phyloP scores from a whole-genome alignment of 805 yeast species.

The Kodamaea sagamina region DNA sequence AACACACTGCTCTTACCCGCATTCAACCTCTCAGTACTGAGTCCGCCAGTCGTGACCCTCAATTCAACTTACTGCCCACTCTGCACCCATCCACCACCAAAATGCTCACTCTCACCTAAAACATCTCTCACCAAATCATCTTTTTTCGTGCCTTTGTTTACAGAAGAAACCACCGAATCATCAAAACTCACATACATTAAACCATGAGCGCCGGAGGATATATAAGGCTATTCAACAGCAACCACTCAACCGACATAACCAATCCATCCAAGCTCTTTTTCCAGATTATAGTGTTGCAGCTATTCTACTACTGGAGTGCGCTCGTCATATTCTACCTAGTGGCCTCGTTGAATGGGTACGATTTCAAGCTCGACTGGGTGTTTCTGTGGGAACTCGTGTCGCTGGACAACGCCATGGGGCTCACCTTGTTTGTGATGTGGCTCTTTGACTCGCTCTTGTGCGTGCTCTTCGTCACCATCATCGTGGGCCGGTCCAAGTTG shows the following conservation, averaged over 20 bases:
- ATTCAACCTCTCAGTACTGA: too few species aligned
- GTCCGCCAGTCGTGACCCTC: too few species aligned
- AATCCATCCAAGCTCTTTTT: slow-evolving; percentile 43
- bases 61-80: too few species aligned
- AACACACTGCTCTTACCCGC: too few species aligned
- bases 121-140: neutral
- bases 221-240: slow-evolving; percentile 25
- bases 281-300: slow-evolving; percentile 78
- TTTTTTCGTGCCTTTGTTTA: neutral
- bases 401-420: slow-evolving; percentile 76
- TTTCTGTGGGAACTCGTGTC: slow-evolving; percentile 80
- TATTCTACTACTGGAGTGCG: slow-evolving; percentile 77
- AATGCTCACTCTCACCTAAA: neutral
- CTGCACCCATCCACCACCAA: too few species aligned
- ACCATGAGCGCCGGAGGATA: slow-evolving; percentile 21
- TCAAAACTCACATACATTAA: neutral
- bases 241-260: slow-evolving; percentile 29
- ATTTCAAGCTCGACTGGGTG: slow-evolving; percentile 66
- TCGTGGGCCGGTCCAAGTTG: slow-evolving; percentile 88
- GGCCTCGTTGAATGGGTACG: slow-evolving; percentile 69
- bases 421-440: slow-evolving; percentile 77
- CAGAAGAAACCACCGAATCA: slow-evolving; percentile 2
- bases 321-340: slow-evolving; percentile 62
- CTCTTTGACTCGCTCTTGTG: slow-evolving; percentile 78
- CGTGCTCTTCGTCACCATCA: slow-evolving; percentile 78